Conservation (phyloP, 2,329 filamentous ascomycete genomes). For the Curvularia lunata region DNA sequence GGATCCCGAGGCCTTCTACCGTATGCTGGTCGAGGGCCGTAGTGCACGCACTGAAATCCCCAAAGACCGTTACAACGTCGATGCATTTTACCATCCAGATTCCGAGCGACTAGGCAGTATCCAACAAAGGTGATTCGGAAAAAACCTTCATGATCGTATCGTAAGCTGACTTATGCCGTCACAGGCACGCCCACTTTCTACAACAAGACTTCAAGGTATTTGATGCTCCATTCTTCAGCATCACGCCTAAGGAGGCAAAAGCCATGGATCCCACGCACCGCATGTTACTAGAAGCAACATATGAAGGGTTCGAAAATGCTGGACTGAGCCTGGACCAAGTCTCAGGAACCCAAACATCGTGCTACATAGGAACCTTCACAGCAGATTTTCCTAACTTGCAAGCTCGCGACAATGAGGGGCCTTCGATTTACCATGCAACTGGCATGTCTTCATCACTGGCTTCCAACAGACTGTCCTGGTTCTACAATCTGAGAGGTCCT, state of each 20-base stretch:
- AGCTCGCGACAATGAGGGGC: constrained; percentile 10
- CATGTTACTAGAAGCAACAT: constrained; percentile 35
- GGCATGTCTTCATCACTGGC: constrained; percentile 10
- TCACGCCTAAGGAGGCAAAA: constrained; percentile 26
- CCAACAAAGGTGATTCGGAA: constrained; percentile 4
- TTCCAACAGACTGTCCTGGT: constrained; percentile 22
- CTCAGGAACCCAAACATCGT: constrained; percentile 27
- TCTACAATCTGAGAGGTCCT: constrained; percentile 26
- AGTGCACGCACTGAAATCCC: constrained; percentile 42
- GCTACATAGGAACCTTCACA: constrained; percentile 25
- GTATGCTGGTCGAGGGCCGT: constrained; percentile 36
- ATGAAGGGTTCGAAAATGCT: constrained; percentile 49
- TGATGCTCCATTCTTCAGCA: constrained; percentile 43
- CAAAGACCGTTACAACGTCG: constrained; percentile 26
- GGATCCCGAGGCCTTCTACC: constrained; percentile 10
- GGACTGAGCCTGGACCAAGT: constrained; percentile 21
- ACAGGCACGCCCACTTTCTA: constrained; percentile 20
- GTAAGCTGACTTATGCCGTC: background rate
- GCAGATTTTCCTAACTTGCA: constrained; percentile 20
- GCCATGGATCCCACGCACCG: constrained; percentile 39
- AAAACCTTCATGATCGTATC: background rate
- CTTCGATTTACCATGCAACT: constrained; percentile 13
- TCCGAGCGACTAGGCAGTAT: constrained; percentile 16
- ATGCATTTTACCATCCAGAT: constrained; percentile 23
- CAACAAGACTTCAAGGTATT: constrained; percentile 41